These are phyloP conservation scores for Erythrobasidium hasegawianum DNA, from an alignment of 1,284 basidiomycete species.

Conservation along the genomic window DNA sequence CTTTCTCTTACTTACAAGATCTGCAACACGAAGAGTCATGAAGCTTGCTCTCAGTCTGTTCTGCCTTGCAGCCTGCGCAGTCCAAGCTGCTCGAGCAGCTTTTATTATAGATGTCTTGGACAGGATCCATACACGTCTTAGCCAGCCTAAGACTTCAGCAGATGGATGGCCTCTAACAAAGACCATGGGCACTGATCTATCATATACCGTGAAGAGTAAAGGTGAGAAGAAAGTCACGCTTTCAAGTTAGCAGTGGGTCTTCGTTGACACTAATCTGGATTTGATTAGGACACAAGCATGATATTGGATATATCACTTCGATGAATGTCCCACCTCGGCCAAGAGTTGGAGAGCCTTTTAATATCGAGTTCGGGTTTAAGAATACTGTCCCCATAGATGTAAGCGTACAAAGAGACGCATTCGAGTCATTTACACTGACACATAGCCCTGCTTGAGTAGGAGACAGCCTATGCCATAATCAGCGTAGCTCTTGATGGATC, in stretches of 20 bases:
- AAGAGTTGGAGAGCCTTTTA: neutral
- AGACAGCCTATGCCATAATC: neutral
- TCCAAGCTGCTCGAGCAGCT: too few relatives aligned
- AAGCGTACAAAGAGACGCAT: too few relatives aligned
- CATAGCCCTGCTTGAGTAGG: too few relatives aligned
- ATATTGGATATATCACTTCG: conserved; percentile 2
- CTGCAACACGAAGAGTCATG: too few relatives aligned
- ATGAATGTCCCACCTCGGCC: neutral
- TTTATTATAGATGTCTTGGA: too few relatives aligned
- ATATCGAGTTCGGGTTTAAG: neutral
- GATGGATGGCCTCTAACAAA: neutral
- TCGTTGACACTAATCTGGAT: neutral
- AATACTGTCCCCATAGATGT: neutral
- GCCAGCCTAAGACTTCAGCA: neutral
- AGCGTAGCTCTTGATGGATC: neutral
- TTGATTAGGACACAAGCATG: neutral
- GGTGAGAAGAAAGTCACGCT: neutral
- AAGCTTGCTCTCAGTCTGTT: too few relatives aligned
- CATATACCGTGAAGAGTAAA: neutral
- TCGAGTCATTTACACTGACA: too few relatives aligned
- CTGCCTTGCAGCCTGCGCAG: too few relatives aligned
- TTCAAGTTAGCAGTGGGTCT: too few relatives aligned
- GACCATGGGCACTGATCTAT: neutral
- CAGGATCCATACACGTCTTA: neutral
- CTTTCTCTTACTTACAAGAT: too few relatives aligned